Evolutionary conservation across 805 yeast species (phyloP).

Genomic region (Cyberlindnera maclurae): DNA sequence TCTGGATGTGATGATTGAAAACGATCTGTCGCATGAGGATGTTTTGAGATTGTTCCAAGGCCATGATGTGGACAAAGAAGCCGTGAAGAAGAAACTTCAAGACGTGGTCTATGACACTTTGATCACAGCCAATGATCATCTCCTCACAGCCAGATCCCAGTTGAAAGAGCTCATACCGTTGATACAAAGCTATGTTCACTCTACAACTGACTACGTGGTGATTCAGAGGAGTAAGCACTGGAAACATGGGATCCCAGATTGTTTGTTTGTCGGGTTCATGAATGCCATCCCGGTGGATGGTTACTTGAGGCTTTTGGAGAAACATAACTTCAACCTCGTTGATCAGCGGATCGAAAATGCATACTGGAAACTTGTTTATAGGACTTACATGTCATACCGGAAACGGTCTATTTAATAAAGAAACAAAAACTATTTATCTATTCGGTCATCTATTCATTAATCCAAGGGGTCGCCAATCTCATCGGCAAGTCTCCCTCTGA

Average conservation of each 20-base stretch:
- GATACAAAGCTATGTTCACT: conserved; percentile 20
- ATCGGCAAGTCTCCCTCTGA: conserved; percentile 40
- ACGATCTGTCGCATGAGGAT: conserved; percentile 56
- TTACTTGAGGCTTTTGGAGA: conserved; percentile 55
- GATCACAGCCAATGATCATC: conserved; percentile 72
- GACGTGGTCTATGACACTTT: conserved; percentile 66
- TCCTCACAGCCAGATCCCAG: conserved; percentile 60
- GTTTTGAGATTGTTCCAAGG: conserved; percentile 39
- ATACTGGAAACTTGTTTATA: conserved; percentile 24
- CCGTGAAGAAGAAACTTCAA: conserved; percentile 34
- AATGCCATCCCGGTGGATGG: conserved; percentile 56
- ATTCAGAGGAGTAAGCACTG: conserved; percentile 29
- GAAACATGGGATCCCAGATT: conserved; percentile 50
- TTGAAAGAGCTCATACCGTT: conserved; percentile 36
- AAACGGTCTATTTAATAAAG: conserved; percentile 10
- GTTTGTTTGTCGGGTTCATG: conserved; percentile 62
- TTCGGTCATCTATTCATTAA: neutral
- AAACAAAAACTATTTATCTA: conserved; percentile 1
- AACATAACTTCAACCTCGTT: conserved; percentile 52
- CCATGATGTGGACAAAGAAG: conserved; percentile 16
- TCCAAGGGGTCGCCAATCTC: conserved; percentile 11
- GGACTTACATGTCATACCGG: conserved; percentile 19
- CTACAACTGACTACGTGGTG: conserved; percentile 22
- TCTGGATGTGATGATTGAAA: conserved; percentile 45
- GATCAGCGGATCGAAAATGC: conserved; percentile 17